Evolutionary conservation across 192 early-diverging fungal genomes (phyloP), one percentile per base, ranked within the genome.

Genomic region (Coemansia sp.): DNA sequence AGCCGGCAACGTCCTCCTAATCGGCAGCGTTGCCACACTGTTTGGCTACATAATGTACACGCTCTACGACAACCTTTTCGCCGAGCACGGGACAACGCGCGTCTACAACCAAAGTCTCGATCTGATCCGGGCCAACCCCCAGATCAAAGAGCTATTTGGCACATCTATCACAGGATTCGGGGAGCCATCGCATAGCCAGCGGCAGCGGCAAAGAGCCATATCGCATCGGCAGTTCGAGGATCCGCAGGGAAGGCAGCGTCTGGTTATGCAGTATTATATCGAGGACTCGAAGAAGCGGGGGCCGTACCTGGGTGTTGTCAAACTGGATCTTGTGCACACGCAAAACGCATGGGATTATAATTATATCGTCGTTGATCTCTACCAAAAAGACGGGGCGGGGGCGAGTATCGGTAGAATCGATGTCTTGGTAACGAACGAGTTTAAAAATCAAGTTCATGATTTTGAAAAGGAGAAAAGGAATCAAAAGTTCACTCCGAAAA

Each of bases 101-200:
- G 66, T 82, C 21, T 82, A 82, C 65, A 82, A 82, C 64, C 64
- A 77, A 17, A 77, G 79, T 36, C 75, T 82, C 14, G 79, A 82
- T 36, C 61, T 82, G 6, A 39, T 82, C 14, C 63, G 79, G 0
- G 75, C 79, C 0, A 70, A 73, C 59, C 79, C 79, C 31, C 50
- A 77, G 41, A 77, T 82, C 7, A 68, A 45, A 7, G 44, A 60
- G 31, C 25, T 82, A 2, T 70, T 82, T 8, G 79, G 79, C 15
- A 17, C 32, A 5, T 62, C 67, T 0, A 58, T 77, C 0, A 19
- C 34, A 2, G 79, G 79, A 1, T 82, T 77, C 48, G 79, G 79
- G 60, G 75, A 82, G 68, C 75, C 79, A 12, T 67, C 75, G n/a
- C 75, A 76, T 10, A 62, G 79, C 25, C 79, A 77, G 66, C 45